These are phyloP conservation scores for Priceomyces medius DNA, from an alignment of 805 yeast species.

Conservation along the genomic window DNA sequence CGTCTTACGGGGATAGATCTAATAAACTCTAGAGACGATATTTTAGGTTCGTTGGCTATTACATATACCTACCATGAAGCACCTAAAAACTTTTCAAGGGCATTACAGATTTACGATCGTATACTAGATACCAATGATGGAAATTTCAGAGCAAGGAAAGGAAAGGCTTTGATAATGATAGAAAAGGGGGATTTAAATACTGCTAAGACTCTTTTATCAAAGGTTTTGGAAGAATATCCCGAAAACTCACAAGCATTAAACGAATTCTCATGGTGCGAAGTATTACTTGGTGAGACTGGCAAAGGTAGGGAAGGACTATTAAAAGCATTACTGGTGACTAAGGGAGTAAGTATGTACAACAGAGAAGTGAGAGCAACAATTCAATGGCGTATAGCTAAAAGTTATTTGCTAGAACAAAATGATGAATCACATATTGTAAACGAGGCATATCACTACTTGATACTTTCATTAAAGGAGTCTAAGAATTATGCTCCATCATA, in stretches of 20 bases:
- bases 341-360: slow-evolving; percentile 53
- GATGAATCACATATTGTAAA: slow-evolving; percentile 24
- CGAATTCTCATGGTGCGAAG: slow-evolving; percentile 78
- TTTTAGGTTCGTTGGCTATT: slow-evolving; percentile 67
- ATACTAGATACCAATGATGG: slow-evolving; percentile 47
- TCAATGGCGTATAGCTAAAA: slow-evolving; percentile 73
- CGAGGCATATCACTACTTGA: slow-evolving; percentile 56
- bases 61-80: slow-evolving; percentile 84
- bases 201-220: slow-evolving; percentile 54
- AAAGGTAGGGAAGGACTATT: slow-evolving; percentile 54
- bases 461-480: slow-evolving; percentile 61
- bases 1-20: slow-evolving; percentile 49
- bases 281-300: slow-evolving; percentile 49
- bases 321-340: slow-evolving; percentile 40
- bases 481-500: slow-evolving; percentile 75
- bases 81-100: slow-evolving; percentile 80
- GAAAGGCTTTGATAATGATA: slow-evolving; percentile 74
- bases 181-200: slow-evolving; percentile 58
- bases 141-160: slow-evolving; percentile 66
- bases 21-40: slow-evolving; percentile 52
- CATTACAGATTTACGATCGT: slow-evolving; percentile 66
- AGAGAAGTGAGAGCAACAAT: slow-evolving; percentile 57
- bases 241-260: slow-evolving; percentile 57
- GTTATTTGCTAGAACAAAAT: slow-evolving; percentile 39
- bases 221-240: slow-evolving; percentile 50